phyloP scores from a whole-genome alignment of 2,329 filamentous ascomycete species.

The Epichloe typhina region DNA sequence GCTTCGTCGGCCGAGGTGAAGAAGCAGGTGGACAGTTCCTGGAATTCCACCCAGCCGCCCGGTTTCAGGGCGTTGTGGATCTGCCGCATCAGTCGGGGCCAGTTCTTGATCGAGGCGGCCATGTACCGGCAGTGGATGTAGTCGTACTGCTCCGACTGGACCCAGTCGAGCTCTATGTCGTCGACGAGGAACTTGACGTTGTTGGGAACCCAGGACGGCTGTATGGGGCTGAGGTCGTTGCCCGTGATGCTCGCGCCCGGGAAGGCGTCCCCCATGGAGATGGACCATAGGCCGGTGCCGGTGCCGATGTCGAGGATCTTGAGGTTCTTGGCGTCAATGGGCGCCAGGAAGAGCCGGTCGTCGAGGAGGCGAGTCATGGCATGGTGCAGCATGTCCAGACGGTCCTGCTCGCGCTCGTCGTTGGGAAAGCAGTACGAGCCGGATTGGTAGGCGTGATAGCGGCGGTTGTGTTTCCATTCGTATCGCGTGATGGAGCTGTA shows the following conservation, averaged over 20 bases:
- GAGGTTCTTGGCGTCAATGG: conserved; percentile 23
- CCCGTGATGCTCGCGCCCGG: conserved; percentile 24
- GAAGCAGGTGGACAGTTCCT: conserved; percentile 24
- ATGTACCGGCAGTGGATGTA: conserved; percentile 24
- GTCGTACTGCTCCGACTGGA: conserved; percentile 14
- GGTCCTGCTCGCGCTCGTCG: conserved; percentile 25
- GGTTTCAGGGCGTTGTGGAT: conserved; percentile 26
- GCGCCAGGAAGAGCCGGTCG: conserved; percentile 23
- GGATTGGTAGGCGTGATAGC: conserved; percentile 26
- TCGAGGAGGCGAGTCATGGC: conserved; percentile 19
- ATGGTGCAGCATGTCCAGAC: conserved; percentile 26
- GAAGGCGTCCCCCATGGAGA: conserved; percentile 26
- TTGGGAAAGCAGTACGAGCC: conserved; percentile 25
- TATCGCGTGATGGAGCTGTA: conserved; percentile 22
- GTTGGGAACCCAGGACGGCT: conserved; percentile 36
- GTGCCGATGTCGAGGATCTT: conserved; percentile 32
- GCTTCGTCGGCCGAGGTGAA: conserved; percentile 24
- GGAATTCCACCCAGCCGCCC: conserved; percentile 34
- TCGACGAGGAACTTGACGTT: conserved; percentile 47
- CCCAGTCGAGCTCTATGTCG: conserved; percentile 45
- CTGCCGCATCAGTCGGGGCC: conserved; percentile 13
- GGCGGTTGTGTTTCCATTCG: conserved; percentile 26
- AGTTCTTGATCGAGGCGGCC: conserved; percentile 20
- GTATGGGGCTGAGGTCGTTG: conserved; percentile 29
- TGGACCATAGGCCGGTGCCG: conserved; percentile 34